Base-by-base conservation (phyloP, 192 early-diverging fungal genomes). In the Coemansia sp. region DNA sequence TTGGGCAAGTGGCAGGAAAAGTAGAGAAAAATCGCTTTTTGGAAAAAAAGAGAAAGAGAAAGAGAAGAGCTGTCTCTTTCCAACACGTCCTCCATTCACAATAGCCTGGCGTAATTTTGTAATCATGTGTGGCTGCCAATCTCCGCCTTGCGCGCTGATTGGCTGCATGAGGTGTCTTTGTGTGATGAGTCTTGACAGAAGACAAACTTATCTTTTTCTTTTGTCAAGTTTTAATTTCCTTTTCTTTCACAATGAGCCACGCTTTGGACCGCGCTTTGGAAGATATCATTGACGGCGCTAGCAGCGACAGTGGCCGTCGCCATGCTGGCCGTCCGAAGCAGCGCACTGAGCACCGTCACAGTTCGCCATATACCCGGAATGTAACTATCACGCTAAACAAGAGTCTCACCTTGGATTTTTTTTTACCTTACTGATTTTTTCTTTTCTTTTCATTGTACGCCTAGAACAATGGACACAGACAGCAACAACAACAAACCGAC, bases 181-280 rank as follows among this genome's bases (percentile, higher is more conserved):
- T n/a, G 19, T 9, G 47, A 19, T 21, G 7, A 8, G n/a, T 2
- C 47, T 9, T 49, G 8, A n/a, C 43, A 2, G 2, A 5, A 9
- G 19, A n/a, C n/a, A 49, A 26, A 26, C 26, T 26, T 26, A 26
- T 26, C 26, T 26, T 28, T 30, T 55, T 30, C 28, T 55, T 23
- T 9, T 26, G 11, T 28, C 2, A 13, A 11, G 10, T 55, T 50
- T 9, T 10, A 11, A 3, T 55, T 50, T 9, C 4, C 16, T 32
- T 23, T 62, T 68, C 6, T 0, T 26, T 58, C 3, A 7, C 21
- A 19, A 80, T 80, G 74, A 68, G 37, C 19, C 33, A 43, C 28
- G 65, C 72, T 42, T 59, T 81, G 17, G 71, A 80, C 50, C 78
- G 69, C 47, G 72, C 83, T 1, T 73, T 85, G 32, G 78, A 80